phyloP scores from a whole-genome alignment of 2,329 filamentous ascomycete genomes.

The Phaeosphaeria sp. region DNA sequence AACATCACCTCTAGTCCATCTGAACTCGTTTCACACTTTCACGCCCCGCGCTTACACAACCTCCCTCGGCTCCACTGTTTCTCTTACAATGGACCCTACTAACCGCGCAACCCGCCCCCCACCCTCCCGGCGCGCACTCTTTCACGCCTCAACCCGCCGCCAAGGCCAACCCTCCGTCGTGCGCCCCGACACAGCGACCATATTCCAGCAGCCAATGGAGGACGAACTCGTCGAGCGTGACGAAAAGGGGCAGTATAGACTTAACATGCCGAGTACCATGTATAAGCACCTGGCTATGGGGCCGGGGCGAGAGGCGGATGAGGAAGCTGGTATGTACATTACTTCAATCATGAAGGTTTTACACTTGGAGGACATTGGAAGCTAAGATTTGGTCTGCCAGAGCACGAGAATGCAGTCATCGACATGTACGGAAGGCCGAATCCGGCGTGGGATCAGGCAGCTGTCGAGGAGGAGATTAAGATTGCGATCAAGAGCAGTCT shows the following conservation, averaged over 20 bases:
- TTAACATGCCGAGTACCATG: slow-evolving; percentile 38
- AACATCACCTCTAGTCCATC: slow-evolving; percentile 14
- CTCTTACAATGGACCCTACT: slow-evolving; percentile 13
- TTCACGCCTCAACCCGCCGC: slow-evolving; percentile 19
- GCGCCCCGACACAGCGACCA: slow-evolving; percentile 27
- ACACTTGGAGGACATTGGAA: too few species aligned
- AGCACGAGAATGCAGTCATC: slow-evolving; percentile 43
- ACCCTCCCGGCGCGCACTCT: slow-evolving; percentile 39
- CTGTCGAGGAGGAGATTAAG: slow-evolving; percentile 51
- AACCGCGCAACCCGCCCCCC: slow-evolving; percentile 37
- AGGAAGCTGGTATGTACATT: slow-evolving; percentile 36
- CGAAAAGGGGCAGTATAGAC: slow-evolving; percentile 55
- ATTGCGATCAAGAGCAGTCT: slow-evolving; percentile 67
- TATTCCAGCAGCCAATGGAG: slow-evolving; percentile 27
- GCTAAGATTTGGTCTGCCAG: slow-evolving; percentile 18
- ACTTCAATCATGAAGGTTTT: background rate
- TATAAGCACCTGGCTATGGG: slow-evolving; percentile 33
- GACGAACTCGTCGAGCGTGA: slow-evolving; percentile 59
- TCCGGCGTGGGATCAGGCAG: slow-evolving; percentile 35
- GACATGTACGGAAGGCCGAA: slow-evolving; percentile 40
- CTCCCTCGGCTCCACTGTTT: background rate
- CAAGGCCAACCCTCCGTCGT: slow-evolving; percentile 29
- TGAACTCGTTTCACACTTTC: slow-evolving; percentile 1
- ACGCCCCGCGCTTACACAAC: background rate
- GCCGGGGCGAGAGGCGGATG: slow-evolving; percentile 27